These are phyloP conservation scores for Suhomyces anneliseae DNA, from an alignment of 1,139 yeast species.

Conservation along the genomic window DNA sequence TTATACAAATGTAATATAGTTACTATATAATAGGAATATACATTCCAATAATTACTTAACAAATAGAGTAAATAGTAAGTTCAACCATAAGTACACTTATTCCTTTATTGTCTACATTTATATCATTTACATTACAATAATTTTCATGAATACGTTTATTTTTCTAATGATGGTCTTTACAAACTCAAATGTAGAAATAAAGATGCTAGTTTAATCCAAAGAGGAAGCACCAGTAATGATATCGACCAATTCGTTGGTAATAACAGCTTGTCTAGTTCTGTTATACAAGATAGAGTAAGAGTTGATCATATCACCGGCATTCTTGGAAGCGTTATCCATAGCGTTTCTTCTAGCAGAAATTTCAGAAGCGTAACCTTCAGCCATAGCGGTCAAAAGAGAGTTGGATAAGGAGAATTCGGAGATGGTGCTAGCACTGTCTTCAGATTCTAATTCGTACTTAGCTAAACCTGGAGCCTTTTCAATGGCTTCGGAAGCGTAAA, in stretches of 20 bases:
- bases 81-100: no score
- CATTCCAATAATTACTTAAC: no score
- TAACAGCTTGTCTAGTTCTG: constrained; percentile 99
- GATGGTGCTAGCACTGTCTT: constrained; percentile 64
- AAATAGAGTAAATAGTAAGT: no score
- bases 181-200: constrained; percentile 1
- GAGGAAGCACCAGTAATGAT: constrained; percentile 99
- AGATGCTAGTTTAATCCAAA: constrained; percentile 59
- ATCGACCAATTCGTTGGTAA: constrained; percentile 98
- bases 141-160: constrained; percentile 11
- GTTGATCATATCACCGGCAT: constrained; percentile 98
- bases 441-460: constrained; percentile 77
- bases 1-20: no score
- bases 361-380: constrained; percentile 98
- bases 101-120: no score
- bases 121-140: not conserved
- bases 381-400: constrained; percentile 86
- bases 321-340: constrained; percentile 99
- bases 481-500: constrained; percentile 70
- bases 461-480: constrained; percentile 85
- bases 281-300: constrained; percentile 94
- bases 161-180: not conserved
- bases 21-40: no score
- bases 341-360: constrained; percentile 99
- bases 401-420: constrained; percentile 90